Percentiles rank a stretch among this genome's conserved stretches.
These are phyloP conservation scores for Dendrocalamus sinicus DNA, from an alignment of 176 grass and related monocot genomes.

Conservation along the genomic window DNA sequence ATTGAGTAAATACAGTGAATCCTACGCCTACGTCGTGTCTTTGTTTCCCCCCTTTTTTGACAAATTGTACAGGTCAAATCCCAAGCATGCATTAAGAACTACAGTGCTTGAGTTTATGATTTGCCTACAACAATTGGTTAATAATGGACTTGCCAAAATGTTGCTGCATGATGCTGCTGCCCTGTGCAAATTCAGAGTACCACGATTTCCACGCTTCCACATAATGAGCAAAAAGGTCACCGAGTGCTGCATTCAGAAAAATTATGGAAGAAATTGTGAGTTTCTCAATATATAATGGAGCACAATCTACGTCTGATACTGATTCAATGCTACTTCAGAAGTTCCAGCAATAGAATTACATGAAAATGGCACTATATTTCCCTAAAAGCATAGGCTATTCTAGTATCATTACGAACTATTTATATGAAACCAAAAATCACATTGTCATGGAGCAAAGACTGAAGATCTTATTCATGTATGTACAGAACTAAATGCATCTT, in stretches of 20 bases:
- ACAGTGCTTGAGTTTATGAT: slow-evolving; percentile 21
- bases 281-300: neutral
- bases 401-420: neutral
- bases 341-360: neutral
- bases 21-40: slow-evolving; percentile 30
- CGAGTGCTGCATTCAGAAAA: slow-evolving; percentile 68
- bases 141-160: slow-evolving; percentile 33
- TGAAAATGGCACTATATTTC: neutral
- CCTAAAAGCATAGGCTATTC: neutral
- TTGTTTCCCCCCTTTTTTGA: slow-evolving; percentile 27
- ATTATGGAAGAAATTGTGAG: slow-evolving; percentile 3
- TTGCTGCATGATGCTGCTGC: slow-evolving; percentile 49
- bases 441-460: neutral
- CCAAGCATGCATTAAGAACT: slow-evolving; percentile 38
- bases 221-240: slow-evolving; percentile 83
- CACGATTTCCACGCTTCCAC: slow-evolving; percentile 89
- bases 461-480: neutral
- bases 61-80: slow-evolving; percentile 51
- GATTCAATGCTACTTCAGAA: neutral
- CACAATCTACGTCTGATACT: neutral
- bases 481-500: neutral
- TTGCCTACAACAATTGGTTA: slow-evolving; percentile 52
- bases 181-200: slow-evolving; percentile 68
- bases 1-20: slow-evolving; percentile 63
- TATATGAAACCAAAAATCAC: neutral